Base-by-base conservation (phyloP, 352 stramenopile genomes). In the Phytophthora podocarpi region DNA sequence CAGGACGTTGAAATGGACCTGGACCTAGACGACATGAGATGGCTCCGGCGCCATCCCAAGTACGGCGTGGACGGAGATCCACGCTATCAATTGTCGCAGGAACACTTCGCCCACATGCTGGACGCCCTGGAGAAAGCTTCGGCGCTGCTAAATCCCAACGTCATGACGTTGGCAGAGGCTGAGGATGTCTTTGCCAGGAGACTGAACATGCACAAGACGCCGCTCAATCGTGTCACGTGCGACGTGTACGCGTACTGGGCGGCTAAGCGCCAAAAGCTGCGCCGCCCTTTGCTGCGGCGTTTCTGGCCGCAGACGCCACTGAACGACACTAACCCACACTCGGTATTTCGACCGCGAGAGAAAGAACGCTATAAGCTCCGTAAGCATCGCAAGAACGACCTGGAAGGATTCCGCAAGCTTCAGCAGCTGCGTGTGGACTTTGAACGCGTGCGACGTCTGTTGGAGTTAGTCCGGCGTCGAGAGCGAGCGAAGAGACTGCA, bases 251-350 rank as follows among this genome's bases (percentile, higher is more conserved):
- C 87, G 48, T 99, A 99, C 73, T 99, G 97, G 97, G 85, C 97
- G 6, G 64, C 87, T 20, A 99, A 99, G 72, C 92, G 97, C 4
- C 84, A 86, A 57, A 81, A 87, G 50, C 70, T 99, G 20, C 91
- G 93, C 58, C 93, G 97, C 28, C 96, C 97, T 37, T 60, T 99
- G 30, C 55, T 99, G 21, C 89, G 97, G 32, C 86, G 95, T 18
- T 99, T 95, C 67, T 99, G 97, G 96, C 97, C 97, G 5, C 84
- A 97, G 41, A 99, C 97, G 10, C 84, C 92, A 6, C 72, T 94
- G 1, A 98, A 98, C 49, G 97, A 99, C 76, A 98, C 95, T n/a
- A 99, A 99, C 76, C 97, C 97, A 26, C 96, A 99, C 65, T 68
- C 96, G 46, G 97, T 99, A n/a, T 99, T 99, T 72, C 93, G 97